These are phyloP conservation scores for Aureobasidium sp. DNA, from an alignment of 2,329 filamentous ascomycete species.

Conservation along the genomic window DNA sequence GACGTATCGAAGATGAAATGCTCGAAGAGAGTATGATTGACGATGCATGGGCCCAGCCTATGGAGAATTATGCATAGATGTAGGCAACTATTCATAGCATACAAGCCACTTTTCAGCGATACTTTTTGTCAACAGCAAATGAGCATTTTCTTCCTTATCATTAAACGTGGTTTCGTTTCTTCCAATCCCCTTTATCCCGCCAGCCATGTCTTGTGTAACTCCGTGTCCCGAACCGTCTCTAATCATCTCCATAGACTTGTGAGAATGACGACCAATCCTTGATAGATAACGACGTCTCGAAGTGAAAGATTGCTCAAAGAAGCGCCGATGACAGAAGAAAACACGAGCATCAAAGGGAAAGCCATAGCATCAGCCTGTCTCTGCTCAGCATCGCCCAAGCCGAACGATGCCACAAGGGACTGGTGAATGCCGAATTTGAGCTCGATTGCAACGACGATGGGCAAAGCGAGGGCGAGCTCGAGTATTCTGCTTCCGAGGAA, in stretches of 20 bases:
- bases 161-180: too few species aligned
- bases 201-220: too few species aligned
- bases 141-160: neutral
- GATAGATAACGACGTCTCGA: neutral
- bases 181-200: too few species aligned
- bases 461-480: neutral
- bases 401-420: neutral
- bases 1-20: slow-evolving; percentile 16
- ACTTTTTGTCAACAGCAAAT: neutral
- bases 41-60: neutral
- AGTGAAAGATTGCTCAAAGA: neutral
- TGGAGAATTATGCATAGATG: slow-evolving; percentile 3
- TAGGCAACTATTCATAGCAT: neutral
- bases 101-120: neutral
- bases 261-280: neutral
- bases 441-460: neutral
- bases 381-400: neutral
- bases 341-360: neutral
- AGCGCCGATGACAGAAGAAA: neutral
- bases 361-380: neutral
- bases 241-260: neutral
- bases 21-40: slow-evolving; percentile 9
- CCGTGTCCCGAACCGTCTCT: too few species aligned
- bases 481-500: neutral
- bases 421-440: neutral